These are phyloP conservation scores for Colletotrichum abscissum DNA, from an alignment of 2,329 filamentous ascomycete species.

Conservation along the genomic window DNA sequence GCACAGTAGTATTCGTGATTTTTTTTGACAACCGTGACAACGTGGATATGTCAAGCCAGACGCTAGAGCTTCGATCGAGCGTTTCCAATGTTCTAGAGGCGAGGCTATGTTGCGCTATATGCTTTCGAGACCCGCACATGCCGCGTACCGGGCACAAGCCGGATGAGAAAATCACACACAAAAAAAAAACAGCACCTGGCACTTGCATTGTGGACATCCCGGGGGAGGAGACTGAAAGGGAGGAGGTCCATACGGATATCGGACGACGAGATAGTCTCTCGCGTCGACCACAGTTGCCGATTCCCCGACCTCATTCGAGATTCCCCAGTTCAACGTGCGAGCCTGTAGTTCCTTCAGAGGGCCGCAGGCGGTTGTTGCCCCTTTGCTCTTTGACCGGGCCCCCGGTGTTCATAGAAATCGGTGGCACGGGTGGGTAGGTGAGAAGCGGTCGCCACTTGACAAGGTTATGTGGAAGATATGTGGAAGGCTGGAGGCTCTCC, in stretches of 20 bases:
- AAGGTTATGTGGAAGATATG: constrained; percentile 26
- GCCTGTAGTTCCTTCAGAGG: constrained; percentile 7
- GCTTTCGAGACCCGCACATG: neutral
- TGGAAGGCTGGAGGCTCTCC: constrained; percentile 1
- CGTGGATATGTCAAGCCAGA: neutral
- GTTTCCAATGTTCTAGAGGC: constrained; percentile 11
- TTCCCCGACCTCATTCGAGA: neutral
- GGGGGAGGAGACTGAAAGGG: neutral
- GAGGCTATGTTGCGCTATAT: neutral
- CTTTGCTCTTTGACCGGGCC: neutral
- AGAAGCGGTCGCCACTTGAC: constrained; percentile 5
- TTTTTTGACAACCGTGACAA: neutral
- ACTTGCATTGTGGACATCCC: neutral
- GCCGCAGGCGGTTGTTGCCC: neutral
- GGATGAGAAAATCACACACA: too few species aligned
- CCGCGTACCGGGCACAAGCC: neutral
- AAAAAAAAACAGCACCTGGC: neutral
- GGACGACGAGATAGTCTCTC: neutral
- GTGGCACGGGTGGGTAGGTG: neutral
- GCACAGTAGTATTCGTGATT: too few species aligned
- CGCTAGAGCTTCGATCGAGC: neutral
- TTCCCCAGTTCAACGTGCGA: neutral
- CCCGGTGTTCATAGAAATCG: neutral
- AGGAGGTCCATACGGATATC: too few species aligned
- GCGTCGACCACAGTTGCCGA: constrained; percentile 3